phyloP scores from a whole-genome alignment of 768 basidiomycete species.

The Floccularia luteovirens region DNA sequence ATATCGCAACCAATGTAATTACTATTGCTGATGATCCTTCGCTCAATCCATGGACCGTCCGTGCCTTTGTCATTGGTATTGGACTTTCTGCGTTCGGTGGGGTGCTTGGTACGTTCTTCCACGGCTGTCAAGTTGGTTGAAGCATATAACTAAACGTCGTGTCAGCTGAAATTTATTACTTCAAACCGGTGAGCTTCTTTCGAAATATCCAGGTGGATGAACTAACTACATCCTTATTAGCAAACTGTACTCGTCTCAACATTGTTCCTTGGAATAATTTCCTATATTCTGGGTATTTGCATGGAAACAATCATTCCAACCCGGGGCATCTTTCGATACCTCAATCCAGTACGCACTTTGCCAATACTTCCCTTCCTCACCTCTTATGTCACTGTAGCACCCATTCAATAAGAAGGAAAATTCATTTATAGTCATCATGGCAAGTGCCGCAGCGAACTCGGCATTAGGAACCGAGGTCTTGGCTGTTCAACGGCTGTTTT shows the following conservation, averaged over 20 bases:
- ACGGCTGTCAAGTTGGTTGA: neutral
- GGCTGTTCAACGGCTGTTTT: slow-evolving; percentile 46
- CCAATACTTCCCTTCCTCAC: neutral
- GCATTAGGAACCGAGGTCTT: slow-evolving; percentile 48
- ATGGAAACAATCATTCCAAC: slow-evolving; percentile 40
- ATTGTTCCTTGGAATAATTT: slow-evolving; percentile 46
- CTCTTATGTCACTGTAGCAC: slow-evolving; percentile 20
- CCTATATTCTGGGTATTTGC: slow-evolving; percentile 39
- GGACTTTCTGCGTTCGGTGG: slow-evolving; percentile 42
- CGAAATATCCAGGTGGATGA: neutral
- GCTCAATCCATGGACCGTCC: slow-evolving; percentile 37
- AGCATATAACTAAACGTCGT: neutral
- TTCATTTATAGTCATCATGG: slow-evolving; percentile 51
- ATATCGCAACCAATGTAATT: slow-evolving; percentile 40
- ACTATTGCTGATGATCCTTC: slow-evolving; percentile 36
- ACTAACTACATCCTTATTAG: slow-evolving; percentile 15
- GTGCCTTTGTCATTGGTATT: slow-evolving; percentile 37
- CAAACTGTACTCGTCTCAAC: slow-evolving; percentile 44
- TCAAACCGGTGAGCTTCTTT: slow-evolving; percentile 36
- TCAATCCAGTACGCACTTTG: slow-evolving; percentile 39
- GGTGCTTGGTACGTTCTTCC: slow-evolving; percentile 29
- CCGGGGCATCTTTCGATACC: slow-evolving; percentile 33
- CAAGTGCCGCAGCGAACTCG: slow-evolving; percentile 44
- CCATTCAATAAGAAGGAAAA: slow-evolving; percentile 58
- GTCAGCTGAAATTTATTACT: slow-evolving; percentile 56